Evolutionary conservation across 176 grass and related monocot genomes (phyloP), one percentile per base, ranked within the genome.

Genomic region (Bonia amplexicaulis): DNA sequence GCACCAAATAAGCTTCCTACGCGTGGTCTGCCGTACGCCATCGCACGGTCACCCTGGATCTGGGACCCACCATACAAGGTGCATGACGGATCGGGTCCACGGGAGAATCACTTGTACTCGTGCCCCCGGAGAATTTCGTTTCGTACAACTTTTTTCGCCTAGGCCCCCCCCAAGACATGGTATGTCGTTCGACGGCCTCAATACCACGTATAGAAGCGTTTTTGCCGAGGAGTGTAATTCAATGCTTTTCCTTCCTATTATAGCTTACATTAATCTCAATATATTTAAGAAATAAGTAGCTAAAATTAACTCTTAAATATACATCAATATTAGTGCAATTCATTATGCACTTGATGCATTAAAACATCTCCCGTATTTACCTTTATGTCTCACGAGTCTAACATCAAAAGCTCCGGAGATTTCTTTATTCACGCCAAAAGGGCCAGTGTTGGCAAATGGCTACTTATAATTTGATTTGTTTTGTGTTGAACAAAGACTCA

Each of bases 31-130:
- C 44, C 0, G 9, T 77, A 9, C 7, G 20, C 86, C 20, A 11
- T 0, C 9, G 22, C 57, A 17, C 6, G 12, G 0, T 12, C 2
- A 14, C 6, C 1, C 17, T 14, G 16, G 7, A 13, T 0, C 9
- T 20, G 19, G 48, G 48, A 44, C 59, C 69, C 60, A 68, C 6
- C 0, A 0, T 0, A 8, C 6, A 0, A 0, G 3, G 64, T 48
- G n/a, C 29, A 29, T 20, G 0, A 17, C 2, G 11, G 15, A 83
- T 22, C 22, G 4, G 0, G 44, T 83, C 7, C 86, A 77, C 42
- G n/a, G 54, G 0, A 12, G 37, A 71, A 5, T 19, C 42, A 19
- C 5, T 29, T 23, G 54, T 12, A 5, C 41, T 37, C 60, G 2
- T 69, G 26, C 61, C 49, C 19, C 35, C 25, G 19, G 52, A 57